phyloP scores from a whole-genome alignment of 2,329 filamentous ascomycete species.

The Trichoderma brevicompactum region DNA sequence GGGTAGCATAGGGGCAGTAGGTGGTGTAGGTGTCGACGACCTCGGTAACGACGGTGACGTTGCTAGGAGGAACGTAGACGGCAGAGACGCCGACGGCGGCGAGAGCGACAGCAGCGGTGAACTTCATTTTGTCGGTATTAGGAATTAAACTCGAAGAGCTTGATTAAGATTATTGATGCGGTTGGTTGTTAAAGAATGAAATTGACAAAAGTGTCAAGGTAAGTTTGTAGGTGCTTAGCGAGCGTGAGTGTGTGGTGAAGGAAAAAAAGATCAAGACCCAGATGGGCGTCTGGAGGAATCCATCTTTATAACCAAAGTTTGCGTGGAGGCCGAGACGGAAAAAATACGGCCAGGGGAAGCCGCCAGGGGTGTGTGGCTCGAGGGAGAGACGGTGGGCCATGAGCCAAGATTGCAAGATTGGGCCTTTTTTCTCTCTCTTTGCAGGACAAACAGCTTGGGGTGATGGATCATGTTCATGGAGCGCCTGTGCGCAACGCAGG shows the following conservation, averaged over 20 bases:
- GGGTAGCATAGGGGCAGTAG: slow-evolving; percentile 71
- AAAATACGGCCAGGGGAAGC: slow-evolving; percentile 21
- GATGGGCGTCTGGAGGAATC: slow-evolving; percentile 45
- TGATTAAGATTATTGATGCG: slow-evolving; percentile 37
- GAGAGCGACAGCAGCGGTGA: slow-evolving; percentile 57
- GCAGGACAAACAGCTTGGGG: neutral
- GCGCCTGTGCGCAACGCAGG: slow-evolving; percentile 24
- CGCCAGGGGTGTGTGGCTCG: slow-evolving; percentile 10
- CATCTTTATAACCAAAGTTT: slow-evolving; percentile 53
- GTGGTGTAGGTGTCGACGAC: slow-evolving; percentile 69
- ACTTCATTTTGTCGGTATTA: slow-evolving; percentile 68
- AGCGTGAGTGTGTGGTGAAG: slow-evolving; percentile 55
- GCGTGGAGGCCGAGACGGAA: slow-evolving; percentile 29
- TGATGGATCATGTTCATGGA: slow-evolving; percentile 18
- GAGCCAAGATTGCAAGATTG: neutral
- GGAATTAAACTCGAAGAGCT: slow-evolving; percentile 45
- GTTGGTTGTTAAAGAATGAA: slow-evolving; percentile 56
- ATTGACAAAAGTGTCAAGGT: slow-evolving; percentile 59
- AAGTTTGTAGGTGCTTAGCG: slow-evolving; percentile 45
- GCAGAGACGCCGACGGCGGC: slow-evolving; percentile 57
- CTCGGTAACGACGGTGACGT: slow-evolving; percentile 65
- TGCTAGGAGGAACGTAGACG: slow-evolving; percentile 45
- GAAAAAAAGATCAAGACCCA: slow-evolving; percentile 39
- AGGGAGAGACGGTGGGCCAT: slow-evolving; percentile 5
- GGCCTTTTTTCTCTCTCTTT: neutral